Evolutionary conservation across 2,329 filamentous ascomycete genomes (phyloP), one percentile per base, ranked within the genome.

Genomic region (Microsporum audouinii): DNA sequence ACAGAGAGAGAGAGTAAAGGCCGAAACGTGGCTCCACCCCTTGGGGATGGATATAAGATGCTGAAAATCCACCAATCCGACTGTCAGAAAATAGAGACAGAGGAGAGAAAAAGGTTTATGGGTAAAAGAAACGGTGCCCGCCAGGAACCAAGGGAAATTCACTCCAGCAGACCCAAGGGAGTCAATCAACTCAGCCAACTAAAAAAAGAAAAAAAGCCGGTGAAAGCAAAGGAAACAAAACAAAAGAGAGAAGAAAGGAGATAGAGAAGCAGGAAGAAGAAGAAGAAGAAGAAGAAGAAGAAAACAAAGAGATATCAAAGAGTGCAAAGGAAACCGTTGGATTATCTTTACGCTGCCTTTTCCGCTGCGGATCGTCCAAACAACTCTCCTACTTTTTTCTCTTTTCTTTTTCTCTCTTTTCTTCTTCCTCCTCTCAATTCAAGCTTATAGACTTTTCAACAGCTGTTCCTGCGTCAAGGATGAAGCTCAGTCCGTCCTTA

Each of bases 1-100:
- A 17, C 31, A 43, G 27, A 43, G 6, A 27, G 6, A 27, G 17
- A 8, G 12, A 41, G 39, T 29, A 38, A 38, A 27, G 31, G 55
- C 55, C 55, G 55, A 57, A 57, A 57, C 55, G 55, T 57, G 55
- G 55, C 55, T 57, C 55, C 55, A 57, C 55, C 74, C 71, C n/a
- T 34, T 55, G 29, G 34, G 49, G 49, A 55, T 55, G 49, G 49
- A 55, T 55, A 55, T 34, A 55, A 34, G 49, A 55, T 3, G 49
- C 49, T n/a, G 31, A 33, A 55, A 34, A 34, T 31, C 49, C 10
- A 17, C 49, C 49, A 55, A 55, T 55, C 8, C 33, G 12, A 23
- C 29, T 29, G 49, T 10, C 10, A 34, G 49, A 55, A 53, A 55
- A 33, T 36, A n/a, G 29, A 23, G 33, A 34, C 6, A 31, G 10